Conservation (phyloP, 441 rosid species). For the Melastoma candidum region DNA sequence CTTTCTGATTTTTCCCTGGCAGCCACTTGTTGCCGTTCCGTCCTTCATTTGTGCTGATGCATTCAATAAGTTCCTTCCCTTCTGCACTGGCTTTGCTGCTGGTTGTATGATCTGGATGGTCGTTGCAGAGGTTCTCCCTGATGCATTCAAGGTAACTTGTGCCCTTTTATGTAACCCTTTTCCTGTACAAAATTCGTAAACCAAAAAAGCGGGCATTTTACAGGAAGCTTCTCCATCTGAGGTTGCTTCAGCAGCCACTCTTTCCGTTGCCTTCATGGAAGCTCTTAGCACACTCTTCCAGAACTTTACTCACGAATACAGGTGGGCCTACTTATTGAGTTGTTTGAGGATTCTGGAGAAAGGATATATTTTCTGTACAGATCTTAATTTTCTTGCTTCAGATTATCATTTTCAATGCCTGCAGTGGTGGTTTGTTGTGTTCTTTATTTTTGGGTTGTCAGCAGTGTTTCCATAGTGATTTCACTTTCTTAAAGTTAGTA, state of each 20-base stretch:
- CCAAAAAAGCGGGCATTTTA: not conserved
- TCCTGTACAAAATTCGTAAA: not conserved
- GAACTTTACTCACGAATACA: conserved; percentile 74
- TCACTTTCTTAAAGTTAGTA: conserved; percentile 3
- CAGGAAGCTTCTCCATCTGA: conserved; percentile 91
- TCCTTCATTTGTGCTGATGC: conserved; percentile 96
- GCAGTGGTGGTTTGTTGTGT: no score
- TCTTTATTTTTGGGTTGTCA: no score
- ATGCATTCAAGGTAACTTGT: conserved; percentile 77
- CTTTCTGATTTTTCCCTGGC: conserved; percentile 16
- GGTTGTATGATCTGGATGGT: conserved; percentile 99
- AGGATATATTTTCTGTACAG: no score
- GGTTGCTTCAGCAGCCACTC: conserved; percentile 91
- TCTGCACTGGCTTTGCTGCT: conserved; percentile 99
- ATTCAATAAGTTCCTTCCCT: conserved; percentile 87
- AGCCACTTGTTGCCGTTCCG: conserved; percentile 98
- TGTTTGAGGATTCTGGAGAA: not conserved
- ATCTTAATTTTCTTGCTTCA: no score
- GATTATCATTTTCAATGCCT: no score
- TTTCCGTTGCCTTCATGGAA: conserved; percentile 97
- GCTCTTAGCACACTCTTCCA: conserved; percentile 72
- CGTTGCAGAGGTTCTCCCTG: conserved; percentile 97
- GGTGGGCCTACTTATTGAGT: conserved; percentile 34
- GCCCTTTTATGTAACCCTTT: not conserved
- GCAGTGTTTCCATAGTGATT: no score